Percentiles rank a stretch among this genome's conserved stretches.
Conservation (phyloP, 768 basidiomycete species). For the Amanita muscaria region DNA sequence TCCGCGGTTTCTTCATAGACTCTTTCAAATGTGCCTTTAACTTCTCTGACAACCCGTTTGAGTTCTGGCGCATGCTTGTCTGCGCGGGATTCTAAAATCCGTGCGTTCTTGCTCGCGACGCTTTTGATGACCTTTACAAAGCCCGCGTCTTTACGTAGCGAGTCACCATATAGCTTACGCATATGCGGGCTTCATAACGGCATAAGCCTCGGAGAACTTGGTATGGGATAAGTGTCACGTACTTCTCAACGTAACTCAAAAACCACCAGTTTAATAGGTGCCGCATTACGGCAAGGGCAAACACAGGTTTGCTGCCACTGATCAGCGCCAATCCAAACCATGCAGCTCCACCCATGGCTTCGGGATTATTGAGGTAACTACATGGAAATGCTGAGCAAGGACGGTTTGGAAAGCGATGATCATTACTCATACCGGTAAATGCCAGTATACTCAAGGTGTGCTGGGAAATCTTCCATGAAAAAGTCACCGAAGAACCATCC, state of each 20-base stretch:
- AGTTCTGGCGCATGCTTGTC: conserved; percentile 81
- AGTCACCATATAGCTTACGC: conserved; percentile 91
- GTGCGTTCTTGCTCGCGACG: conserved; percentile 78
- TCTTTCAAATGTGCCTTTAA: conserved; percentile 91
- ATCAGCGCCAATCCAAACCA: conserved; percentile 92
- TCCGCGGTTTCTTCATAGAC: conserved; percentile 93
- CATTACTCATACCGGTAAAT: conserved; percentile 67
- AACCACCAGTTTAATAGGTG: conserved; percentile 96
- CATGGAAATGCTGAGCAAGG: neutral
- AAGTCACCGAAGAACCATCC: conserved; percentile 99
- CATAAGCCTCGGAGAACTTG: conserved; percentile 3
- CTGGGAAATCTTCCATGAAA: conserved; percentile 90
- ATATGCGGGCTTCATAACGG: conserved; percentile 77
- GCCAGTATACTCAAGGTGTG: conserved; percentile 88
- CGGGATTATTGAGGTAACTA: conserved; percentile 91
- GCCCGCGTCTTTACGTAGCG: conserved; percentile 90
- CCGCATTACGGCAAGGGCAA: conserved; percentile 73
- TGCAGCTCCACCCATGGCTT: conserved; percentile 90
- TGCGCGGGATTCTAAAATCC: conserved; percentile 64
- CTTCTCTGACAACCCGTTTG: conserved; percentile 71
- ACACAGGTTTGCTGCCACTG: conserved; percentile 88
- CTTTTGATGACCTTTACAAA: conserved; percentile 97
- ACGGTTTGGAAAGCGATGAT: conserved; percentile 1
- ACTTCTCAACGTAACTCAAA: conserved; percentile 88
- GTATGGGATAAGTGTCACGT: conserved; percentile 20